A percentile compares a stretch with the other conserved stretches of the same genome.
phyloP scores from a whole-genome alignment of 2,329 filamentous ascomycete species.

The Aspergillus nomiae region DNA sequence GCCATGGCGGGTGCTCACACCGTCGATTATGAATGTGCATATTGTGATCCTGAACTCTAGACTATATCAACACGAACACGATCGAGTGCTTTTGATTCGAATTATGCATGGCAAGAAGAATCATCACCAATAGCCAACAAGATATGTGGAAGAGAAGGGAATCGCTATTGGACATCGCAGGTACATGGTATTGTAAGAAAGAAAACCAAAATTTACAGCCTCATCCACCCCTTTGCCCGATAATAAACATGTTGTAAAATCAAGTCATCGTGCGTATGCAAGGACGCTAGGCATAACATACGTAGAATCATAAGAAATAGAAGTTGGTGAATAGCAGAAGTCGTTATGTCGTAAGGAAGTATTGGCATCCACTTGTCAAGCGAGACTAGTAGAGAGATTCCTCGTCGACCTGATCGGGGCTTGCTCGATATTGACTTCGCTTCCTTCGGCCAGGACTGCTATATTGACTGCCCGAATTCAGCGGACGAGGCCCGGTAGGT shows the following conservation, averaged over 20 bases:
- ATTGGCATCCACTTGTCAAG: slow-evolving; percentile 8
- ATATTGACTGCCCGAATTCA: slow-evolving; percentile 40
- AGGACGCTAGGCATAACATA: slow-evolving; percentile 14
- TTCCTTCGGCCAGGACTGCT: slow-evolving; percentile 40
- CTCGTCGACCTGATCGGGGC: slow-evolving; percentile 44
- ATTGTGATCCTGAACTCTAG: background rate
- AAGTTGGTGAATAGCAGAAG: slow-evolving; percentile 4
- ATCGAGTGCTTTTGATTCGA: slow-evolving; percentile 1
- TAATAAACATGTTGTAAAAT: slow-evolving; percentile 14
- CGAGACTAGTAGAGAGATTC: slow-evolving; percentile 35
- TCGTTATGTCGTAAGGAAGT: slow-evolving; percentile 22
- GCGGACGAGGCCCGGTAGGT: slow-evolving; percentile 51
- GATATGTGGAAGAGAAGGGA: slow-evolving; percentile 21
- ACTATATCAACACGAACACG: background rate
- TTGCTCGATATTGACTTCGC: slow-evolving; percentile 42
- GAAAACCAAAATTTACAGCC: slow-evolving; percentile 16
- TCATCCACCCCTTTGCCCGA: slow-evolving; percentile 9
- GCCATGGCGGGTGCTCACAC: background rate
- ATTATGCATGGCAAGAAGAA: slow-evolving; percentile 4
- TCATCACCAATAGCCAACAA: slow-evolving; percentile 5
- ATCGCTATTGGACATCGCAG: slow-evolving; percentile 18
- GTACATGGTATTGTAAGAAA: slow-evolving; percentile 15
- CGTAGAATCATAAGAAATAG: slow-evolving; percentile 7
- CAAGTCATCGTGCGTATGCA: background rate
- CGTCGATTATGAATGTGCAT: background rate